Percentiles rank a stretch among this genome's conserved stretches.
phyloP scores from a whole-genome alignment of 2,329 filamentous ascomycete genomes.

The Xylariales sp. region DNA sequence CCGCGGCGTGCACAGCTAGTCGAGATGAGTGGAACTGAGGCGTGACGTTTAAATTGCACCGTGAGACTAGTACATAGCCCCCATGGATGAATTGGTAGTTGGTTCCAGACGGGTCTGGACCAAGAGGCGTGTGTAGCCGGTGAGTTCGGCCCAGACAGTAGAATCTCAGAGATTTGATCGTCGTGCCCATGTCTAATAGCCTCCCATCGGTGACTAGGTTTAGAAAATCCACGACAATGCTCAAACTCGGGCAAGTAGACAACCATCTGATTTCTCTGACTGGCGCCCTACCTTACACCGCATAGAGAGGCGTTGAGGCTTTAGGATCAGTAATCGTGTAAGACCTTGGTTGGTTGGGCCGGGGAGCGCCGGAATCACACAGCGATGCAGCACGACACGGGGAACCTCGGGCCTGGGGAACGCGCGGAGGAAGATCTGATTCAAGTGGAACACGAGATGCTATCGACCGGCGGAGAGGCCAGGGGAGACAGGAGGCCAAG shows the following conservation, averaged over 20 bases:
- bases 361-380: slow-evolving; percentile 28
- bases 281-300: slow-evolving; percentile 19
- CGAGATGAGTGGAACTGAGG: slow-evolving; percentile 16
- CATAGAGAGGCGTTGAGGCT: slow-evolving; percentile 33
- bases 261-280: slow-evolving; percentile 16
- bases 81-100: not conserved
- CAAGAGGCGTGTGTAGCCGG: slow-evolving; percentile 14
- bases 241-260: not conserved
- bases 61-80: not conserved
- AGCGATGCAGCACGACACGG: slow-evolving; percentile 31
- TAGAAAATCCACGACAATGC: not conserved
- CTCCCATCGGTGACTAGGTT: slow-evolving; percentile 3
- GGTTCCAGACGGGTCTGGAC: not conserved
- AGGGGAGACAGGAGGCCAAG: slow-evolving; percentile 3
- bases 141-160: slow-evolving; percentile 10
- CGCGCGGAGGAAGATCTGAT: slow-evolving; percentile 18
- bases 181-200: slow-evolving; percentile 6
- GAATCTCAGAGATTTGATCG: not conserved
- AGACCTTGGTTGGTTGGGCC: slow-evolving; percentile 36
- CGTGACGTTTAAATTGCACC: slow-evolving; percentile 6
- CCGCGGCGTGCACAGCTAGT: slow-evolving; percentile 11
- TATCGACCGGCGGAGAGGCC: slow-evolving; percentile 11
- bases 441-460: slow-evolving; percentile 20
- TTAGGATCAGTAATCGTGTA: slow-evolving; percentile 36
- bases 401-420: slow-evolving; percentile 24